Evolutionary conservation across 768 basidiomycete genomes (phyloP).

Genomic region (Amanita rubescens): DNA sequence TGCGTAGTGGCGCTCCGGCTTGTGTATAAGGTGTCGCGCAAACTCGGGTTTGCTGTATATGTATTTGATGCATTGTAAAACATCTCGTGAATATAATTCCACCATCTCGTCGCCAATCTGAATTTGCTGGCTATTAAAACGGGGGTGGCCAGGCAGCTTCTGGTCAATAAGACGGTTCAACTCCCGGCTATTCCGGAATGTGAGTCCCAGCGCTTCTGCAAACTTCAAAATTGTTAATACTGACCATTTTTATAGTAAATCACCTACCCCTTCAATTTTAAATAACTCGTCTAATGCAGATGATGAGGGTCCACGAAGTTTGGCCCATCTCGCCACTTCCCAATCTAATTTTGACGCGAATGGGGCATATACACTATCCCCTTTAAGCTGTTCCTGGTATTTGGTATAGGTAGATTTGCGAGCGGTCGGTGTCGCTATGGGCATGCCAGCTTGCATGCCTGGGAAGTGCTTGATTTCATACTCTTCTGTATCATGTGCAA

Average conservation of each 20-base stretch:
- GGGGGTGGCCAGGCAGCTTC: not conserved
- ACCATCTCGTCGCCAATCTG: not conserved
- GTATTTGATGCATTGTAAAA: not conserved
- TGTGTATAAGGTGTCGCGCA: not conserved
- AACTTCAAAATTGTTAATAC: not conserved
- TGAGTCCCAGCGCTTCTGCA: not conserved
- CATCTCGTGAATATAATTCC: not conserved
- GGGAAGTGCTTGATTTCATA: not conserved
- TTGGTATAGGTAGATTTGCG: not conserved
- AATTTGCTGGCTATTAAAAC: not conserved
- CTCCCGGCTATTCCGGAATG: not conserved
- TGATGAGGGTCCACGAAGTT: not conserved
- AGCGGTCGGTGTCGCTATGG: not conserved
- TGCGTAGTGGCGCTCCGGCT: not conserved
- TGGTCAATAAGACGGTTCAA: not conserved
- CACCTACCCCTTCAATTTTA: not conserved
- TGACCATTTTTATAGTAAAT: not conserved
- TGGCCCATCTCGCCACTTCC: not conserved
- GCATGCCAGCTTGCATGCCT: not conserved
- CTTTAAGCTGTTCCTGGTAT: not conserved
- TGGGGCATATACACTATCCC: not conserved
- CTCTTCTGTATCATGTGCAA: not conserved
- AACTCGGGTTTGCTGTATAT: not conserved
- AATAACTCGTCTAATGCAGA: not conserved
- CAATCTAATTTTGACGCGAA: not conserved